These are phyloP conservation scores for Xylaria intraflava DNA, from an alignment of 495 filamentous ascomycete genomes.

Conservation along the genomic window DNA sequence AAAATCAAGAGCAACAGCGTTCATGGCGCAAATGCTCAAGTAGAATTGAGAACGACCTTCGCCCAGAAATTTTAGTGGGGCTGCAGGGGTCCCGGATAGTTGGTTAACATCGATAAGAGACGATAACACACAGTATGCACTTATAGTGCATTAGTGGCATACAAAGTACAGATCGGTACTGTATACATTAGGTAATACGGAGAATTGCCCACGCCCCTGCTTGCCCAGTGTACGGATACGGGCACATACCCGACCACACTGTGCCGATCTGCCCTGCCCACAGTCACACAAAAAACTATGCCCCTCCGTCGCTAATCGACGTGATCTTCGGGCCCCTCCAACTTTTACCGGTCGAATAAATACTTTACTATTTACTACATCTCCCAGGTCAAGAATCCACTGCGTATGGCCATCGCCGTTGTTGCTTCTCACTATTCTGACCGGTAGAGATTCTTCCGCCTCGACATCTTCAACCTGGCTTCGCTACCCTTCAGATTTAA, in stretches of 20 bases:
- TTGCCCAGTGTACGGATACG: no score
- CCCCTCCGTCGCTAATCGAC: slow-evolving; percentile 18
- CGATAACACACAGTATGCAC: background rate
- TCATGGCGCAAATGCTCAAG: slow-evolving; percentile 4
- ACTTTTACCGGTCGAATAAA: background rate
- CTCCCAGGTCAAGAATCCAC: background rate
- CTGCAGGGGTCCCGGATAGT: background rate
- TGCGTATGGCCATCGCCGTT: background rate
- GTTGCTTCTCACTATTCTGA: background rate
- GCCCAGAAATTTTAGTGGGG: slow-evolving; percentile 16
- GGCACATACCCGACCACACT: background rate
- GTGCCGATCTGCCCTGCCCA: background rate
- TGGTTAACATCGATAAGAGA: background rate
- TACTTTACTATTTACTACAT: background rate
- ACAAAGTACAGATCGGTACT: no score
- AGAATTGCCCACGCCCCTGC: no score
- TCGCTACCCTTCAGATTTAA: slow-evolving; percentile 86
- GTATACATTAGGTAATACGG: no score
- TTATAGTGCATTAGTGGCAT: no score
- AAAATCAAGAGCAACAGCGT: background rate
- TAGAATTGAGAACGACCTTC: slow-evolving; percentile 11
- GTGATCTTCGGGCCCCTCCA: slow-evolving; percentile 12
- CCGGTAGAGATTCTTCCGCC: background rate
- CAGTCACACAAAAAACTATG: slow-evolving; percentile 11
- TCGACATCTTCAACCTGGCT: slow-evolving; percentile 39